These are phyloP conservation scores for Kodamaea suecica DNA, from an alignment of 1,139 yeast genomes.

Conservation along the genomic window DNA sequence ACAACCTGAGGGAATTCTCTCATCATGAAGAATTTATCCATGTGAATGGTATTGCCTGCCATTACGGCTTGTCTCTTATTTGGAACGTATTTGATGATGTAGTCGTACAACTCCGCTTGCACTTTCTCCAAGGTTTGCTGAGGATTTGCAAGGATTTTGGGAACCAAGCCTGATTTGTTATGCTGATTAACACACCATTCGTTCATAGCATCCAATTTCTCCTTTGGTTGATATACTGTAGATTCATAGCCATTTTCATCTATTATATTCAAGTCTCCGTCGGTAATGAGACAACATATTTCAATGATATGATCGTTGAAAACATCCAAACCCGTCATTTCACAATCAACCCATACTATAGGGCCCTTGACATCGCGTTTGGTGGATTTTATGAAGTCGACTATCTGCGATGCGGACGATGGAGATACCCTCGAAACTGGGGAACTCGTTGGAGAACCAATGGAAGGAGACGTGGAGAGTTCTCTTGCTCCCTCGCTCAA, in stretches of 20 bases:
- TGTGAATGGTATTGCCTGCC: conserved; percentile 91
- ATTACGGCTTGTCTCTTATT: conserved; percentile 58
- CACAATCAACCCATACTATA: conserved; percentile 80
- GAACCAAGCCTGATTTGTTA: conserved; percentile 72
- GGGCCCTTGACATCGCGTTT: conserved; percentile 3
- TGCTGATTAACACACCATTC: conserved; percentile 86
- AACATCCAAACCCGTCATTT: conserved; percentile 90
- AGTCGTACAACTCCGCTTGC: conserved; percentile 59
- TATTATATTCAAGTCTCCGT: conserved; percentile 66
- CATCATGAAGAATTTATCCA: conserved; percentile 84
- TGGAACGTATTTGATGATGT: conserved; percentile 55
- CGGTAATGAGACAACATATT: conserved; percentile 87
- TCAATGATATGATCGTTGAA: conserved; percentile 76
- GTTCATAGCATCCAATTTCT: conserved; percentile 68
- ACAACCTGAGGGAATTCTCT: conserved; percentile 76
- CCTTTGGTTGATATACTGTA: conserved; percentile 68
- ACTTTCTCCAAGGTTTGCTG: conserved; percentile 56
- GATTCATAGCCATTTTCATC: conserved; percentile 75
- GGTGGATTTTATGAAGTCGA: conserved; percentile 5
- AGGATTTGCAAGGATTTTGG: conserved; percentile 57
- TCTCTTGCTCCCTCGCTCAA: not conserved
- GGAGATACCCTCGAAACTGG: not conserved
- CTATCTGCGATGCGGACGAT: not conserved
- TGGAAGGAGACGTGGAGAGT: not conserved
- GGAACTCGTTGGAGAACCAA: not conserved